Percentiles rank a stretch among this genome's conserved stretches.
Evolutionary conservation across 441 rosid genomes (phyloP).

Genomic region (Erodium chrysanthum): DNA sequence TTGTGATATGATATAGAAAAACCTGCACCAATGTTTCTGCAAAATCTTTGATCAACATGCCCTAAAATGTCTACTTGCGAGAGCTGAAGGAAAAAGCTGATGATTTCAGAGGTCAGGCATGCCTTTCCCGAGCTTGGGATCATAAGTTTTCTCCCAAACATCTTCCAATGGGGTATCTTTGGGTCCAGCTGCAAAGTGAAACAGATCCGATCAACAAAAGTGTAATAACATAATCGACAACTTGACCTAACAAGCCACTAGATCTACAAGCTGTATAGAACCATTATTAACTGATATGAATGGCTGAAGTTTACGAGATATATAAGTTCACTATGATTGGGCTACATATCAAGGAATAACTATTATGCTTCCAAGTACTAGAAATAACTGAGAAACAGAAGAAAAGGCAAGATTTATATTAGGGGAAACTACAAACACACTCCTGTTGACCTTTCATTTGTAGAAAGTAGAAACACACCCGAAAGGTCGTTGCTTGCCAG

Average conservation of each 20-base stretch:
- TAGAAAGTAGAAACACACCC: no score
- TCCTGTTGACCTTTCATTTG: no score
- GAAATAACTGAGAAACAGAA: not conserved
- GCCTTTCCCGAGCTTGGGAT: constrained; percentile 72
- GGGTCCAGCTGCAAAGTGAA: constrained; percentile 55
- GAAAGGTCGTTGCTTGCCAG: no score
- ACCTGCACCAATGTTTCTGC: not conserved
- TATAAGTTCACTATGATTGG: no score
- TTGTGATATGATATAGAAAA: not conserved
- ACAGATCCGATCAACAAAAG: not conserved
- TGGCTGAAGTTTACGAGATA: no score
- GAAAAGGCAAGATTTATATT: no score
- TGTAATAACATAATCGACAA: not conserved
- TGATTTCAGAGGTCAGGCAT: constrained; percentile 60
- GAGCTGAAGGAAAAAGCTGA: not conserved
- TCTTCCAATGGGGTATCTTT: constrained; percentile 73
- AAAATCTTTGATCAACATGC: not conserved
- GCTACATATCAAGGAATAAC: not conserved
- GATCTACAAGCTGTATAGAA: no score
- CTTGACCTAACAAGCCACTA: not conserved
- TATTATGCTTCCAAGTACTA: not conserved
- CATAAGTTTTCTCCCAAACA: constrained; percentile 68
- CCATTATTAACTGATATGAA: no score
- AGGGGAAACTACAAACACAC: no score
- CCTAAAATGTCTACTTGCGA: not conserved